Conservation (phyloP, 305 asterid genomes). For the Solanum hybrid region DNA sequence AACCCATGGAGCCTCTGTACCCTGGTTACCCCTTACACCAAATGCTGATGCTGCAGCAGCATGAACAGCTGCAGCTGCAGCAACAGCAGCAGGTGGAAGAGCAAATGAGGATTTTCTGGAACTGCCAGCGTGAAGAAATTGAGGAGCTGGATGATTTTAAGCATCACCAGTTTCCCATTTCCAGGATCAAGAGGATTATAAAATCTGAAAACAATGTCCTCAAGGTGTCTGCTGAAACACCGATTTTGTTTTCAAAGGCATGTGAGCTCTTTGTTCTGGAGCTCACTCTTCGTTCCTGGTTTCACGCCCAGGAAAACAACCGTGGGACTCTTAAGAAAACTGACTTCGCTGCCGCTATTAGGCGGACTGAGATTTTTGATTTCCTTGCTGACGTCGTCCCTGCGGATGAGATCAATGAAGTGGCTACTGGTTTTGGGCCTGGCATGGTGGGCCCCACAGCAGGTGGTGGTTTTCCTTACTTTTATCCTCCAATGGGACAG, state of each 20-base stretch:
- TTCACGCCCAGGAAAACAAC: constrained; percentile 92
- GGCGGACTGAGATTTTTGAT: constrained; percentile 74
- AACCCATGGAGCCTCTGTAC: background rate
- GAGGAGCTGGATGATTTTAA: constrained; percentile 68
- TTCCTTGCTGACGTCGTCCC: constrained; percentile 85
- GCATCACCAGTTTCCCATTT: constrained; percentile 68
- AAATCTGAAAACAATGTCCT: constrained; percentile 90
- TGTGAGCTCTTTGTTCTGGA: constrained; percentile 90
- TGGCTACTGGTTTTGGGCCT: constrained; percentile 24
- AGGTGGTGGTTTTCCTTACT: constrained; percentile 49
- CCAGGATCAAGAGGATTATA: constrained; percentile 85
- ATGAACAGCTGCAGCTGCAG: background rate
- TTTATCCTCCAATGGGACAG: constrained; percentile 62
- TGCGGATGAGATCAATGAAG: constrained; percentile 75
- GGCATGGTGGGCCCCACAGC: constrained; percentile 33
- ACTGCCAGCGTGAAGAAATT: constrained; percentile 51
- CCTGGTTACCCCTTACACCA: background rate
- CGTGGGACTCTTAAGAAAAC: constrained; percentile 6
- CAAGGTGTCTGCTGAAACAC: constrained; percentile 90
- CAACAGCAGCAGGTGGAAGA: constrained; percentile 33
- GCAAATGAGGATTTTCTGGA: constrained; percentile 67
- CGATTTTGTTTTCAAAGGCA: constrained; percentile 81
- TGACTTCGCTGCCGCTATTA: constrained; percentile 41
- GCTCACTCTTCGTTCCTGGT: constrained; percentile 91
- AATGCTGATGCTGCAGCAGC: background rate